Conservation (phyloP, 805 yeast species). For the Candida maris region DNA sequence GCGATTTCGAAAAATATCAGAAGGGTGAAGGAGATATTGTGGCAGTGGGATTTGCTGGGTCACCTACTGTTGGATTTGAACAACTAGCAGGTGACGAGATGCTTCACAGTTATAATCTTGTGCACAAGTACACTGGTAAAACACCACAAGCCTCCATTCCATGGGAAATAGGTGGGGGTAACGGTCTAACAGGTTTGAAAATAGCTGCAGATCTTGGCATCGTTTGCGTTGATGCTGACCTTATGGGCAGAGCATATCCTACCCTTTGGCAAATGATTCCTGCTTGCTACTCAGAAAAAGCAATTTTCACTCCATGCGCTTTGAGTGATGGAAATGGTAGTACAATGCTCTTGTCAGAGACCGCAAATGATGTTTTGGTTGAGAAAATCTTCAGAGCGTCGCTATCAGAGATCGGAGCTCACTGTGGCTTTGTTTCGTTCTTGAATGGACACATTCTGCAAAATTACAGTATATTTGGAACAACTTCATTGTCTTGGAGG, state of each 20-base stretch:
- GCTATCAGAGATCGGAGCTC: slow-evolving; percentile 37
- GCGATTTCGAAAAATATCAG: slow-evolving; percentile 24
- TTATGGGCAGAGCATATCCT: slow-evolving; percentile 50
- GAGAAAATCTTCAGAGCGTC: slow-evolving; percentile 40
- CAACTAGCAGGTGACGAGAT: slow-evolving; percentile 38
- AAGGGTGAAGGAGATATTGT: slow-evolving; percentile 28
- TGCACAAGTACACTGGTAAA: slow-evolving; percentile 23
- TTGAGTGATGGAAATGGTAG: slow-evolving; percentile 39
- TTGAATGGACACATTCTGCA: slow-evolving; percentile 13
- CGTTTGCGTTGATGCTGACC: slow-evolving; percentile 37
- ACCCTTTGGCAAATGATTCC: slow-evolving; percentile 38
- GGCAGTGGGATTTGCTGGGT: slow-evolving; percentile 39
- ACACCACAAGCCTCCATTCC: slow-evolving; percentile 34
- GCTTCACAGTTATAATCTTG: slow-evolving; percentile 25
- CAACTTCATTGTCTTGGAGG: slow-evolving; percentile 43
- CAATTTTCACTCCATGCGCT: slow-evolving; percentile 17
- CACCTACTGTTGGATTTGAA: slow-evolving; percentile 45
- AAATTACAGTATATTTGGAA: slow-evolving; percentile 13
- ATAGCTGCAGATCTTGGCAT: slow-evolving; percentile 17
- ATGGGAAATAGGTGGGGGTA: slow-evolving; percentile 42
- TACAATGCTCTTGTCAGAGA: slow-evolving; percentile 29
- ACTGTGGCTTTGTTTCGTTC: slow-evolving; percentile 32
- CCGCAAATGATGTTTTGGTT: slow-evolving; percentile 29
- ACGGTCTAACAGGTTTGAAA: slow-evolving; percentile 33
- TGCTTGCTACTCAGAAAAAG: slow-evolving; percentile 19